Evolutionary conservation across 139 green algal species (phyloP).

Genomic region (Mychonastes homosphaera): DNA sequence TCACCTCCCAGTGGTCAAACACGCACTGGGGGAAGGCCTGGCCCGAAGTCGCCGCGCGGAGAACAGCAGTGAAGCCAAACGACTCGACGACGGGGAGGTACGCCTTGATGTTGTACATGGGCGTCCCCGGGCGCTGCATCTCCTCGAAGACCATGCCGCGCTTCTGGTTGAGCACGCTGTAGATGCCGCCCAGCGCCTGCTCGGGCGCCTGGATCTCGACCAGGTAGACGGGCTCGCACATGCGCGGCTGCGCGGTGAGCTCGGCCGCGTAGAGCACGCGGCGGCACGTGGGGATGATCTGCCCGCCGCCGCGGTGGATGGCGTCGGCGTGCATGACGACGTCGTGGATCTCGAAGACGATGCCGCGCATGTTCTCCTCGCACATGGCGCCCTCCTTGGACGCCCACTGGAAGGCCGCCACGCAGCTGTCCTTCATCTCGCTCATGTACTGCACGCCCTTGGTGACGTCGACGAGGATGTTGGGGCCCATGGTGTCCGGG

Average conservation of each 20-base stretch:
- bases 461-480: conserved; percentile 92
- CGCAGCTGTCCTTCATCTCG: conserved; percentile 97
- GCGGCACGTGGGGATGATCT: conserved; percentile 96
- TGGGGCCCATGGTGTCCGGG: conserved; percentile 95
- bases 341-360: conserved; percentile 87
- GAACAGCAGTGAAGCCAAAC: conserved; percentile 92
- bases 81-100: conserved; percentile 95
- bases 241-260: conserved; percentile 81
- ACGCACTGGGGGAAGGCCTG: conserved; percentile 97
- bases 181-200: conserved; percentile 85
- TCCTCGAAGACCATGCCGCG: conserved; percentile 98
- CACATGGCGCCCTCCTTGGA: conserved; percentile 93
- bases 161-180: conserved; percentile 97
- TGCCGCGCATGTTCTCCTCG: conserved; percentile 99
- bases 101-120: conserved; percentile 99
- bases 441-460: conserved; percentile 99
- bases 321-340: conserved; percentile 96
- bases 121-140: conserved; percentile 90
- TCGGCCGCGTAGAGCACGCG: conserved; percentile 88
- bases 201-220: conserved; percentile 99
- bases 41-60: conserved; percentile 88
- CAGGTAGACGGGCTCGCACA: conserved; percentile 97
- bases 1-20: conserved; percentile 96
- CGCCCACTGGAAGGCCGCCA: conserved; percentile 98
- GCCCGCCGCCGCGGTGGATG: conserved; percentile 96